Evolutionary conservation across 768 basidiomycete species (phyloP), one percentile per base, ranked within the genome.

Genomic region (Tulasnella sp.): DNA sequence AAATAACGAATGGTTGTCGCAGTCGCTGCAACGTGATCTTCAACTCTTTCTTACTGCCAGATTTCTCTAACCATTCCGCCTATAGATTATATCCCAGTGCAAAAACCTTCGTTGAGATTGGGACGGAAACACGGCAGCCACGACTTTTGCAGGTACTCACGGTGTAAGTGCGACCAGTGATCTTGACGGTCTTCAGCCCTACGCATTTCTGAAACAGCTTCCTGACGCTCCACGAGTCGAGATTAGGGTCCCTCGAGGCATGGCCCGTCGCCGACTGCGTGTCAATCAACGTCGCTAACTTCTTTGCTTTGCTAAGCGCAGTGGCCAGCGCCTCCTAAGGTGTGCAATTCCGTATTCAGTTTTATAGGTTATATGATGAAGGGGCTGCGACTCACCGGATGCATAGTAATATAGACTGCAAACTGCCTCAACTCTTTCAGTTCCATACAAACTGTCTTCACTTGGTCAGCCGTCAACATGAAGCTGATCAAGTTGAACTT

Each of bases 401-500:
- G 9, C 10, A 50, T 23, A 34, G 26, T 34, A 27, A 59, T 48
- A 24, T 23, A 30, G 24, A 59, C 32, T 2, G 56, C 44, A 4
- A 59, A 26, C 13, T 59, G 56, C 56, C 42, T 43, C 44, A 59
- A 26, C 45, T 59, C 45, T 9, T 49, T 27, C 11, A 48, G 23
- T 27, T 50, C 56, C 2, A 30, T 17, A 21, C 56, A 59, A 47
- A 59, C 49, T 17, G 24, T n/a, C 5, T 49, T 29, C 43, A 59
- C 10, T 30, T 49, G 56, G 11, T 19, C 56, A 11, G 0, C 29
- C 9, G 47, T 26, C 10, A 59, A 17, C 9, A 30, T 29, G 47
- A 47, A 51, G 45, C 48, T 59, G 23, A 59, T 21, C 29, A 59
- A 48, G 21, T 59, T 59, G 2, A 59, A 24, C 44, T 50, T 48